These are phyloP conservation scores for Stromatinia cepivora DNA, from an alignment of 2,329 filamentous ascomycete species.

Conservation along the genomic window DNA sequence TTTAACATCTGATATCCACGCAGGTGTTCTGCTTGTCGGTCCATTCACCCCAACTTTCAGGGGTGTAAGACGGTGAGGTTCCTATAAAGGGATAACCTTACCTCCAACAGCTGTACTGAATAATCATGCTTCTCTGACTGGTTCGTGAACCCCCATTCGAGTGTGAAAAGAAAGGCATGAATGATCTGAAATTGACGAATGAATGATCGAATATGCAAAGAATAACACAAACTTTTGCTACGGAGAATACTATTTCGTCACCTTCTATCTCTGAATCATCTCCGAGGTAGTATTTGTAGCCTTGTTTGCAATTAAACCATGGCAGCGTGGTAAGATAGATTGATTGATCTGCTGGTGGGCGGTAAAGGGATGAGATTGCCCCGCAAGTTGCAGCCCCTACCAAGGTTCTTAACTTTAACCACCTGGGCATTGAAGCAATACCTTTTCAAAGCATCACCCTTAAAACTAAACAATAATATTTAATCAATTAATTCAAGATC, in stretches of 20 bases:
- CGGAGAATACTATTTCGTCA: slow-evolving; percentile 10
- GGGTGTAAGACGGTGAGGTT: slow-evolving; percentile 2
- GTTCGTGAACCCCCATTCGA: neutral
- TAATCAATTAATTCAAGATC: slow-evolving; percentile 15
- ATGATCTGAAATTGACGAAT: slow-evolving; percentile 12
- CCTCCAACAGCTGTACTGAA: neutral
- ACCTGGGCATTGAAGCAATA: neutral
- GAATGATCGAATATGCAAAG: slow-evolving; percentile 10
- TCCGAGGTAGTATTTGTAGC: neutral
- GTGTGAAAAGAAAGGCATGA: neutral
- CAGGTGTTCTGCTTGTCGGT: neutral
- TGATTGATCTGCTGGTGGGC: slow-evolving; percentile 6
- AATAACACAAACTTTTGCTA: slow-evolving; percentile 1
- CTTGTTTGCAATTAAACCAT: neutral
- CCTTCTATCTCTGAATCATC: neutral
- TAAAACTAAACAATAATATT: neutral
- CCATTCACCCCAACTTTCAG: slow-evolving; percentile 11
- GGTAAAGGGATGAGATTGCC: slow-evolving; percentile 12
- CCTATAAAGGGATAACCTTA: slow-evolving; percentile 16
- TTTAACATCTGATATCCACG: neutral
- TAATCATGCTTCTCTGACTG: slow-evolving; percentile 4
- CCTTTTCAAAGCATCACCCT: neutral
- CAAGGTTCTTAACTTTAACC: neutral
- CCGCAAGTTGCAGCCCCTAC: neutral
- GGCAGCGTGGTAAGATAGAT: slow-evolving; percentile 3